Conservation (phyloP, 768 basidiomycete genomes). For the Calocybe cyanea region DNA sequence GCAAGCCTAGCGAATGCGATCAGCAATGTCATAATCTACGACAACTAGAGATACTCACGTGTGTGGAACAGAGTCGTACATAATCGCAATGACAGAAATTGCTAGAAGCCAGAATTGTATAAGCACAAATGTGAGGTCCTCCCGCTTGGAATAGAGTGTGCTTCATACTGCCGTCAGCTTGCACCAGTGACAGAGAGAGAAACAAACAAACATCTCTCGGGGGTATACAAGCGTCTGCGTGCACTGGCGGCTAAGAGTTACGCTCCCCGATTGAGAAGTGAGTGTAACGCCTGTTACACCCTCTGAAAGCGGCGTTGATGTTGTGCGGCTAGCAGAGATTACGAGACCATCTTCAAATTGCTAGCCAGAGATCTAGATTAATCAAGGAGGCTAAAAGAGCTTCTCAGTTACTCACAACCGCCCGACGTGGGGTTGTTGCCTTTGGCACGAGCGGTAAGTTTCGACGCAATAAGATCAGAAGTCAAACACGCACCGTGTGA, state of each 20-base stretch:
- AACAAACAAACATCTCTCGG: conserved; percentile 35
- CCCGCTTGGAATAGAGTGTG: conserved; percentile 38
- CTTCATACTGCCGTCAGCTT: conserved; percentile 20
- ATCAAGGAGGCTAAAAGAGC: background rate
- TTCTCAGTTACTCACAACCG: background rate
- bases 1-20: conserved; percentile 34
- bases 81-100: conserved; percentile 45
- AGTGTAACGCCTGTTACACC: conserved; percentile 25
- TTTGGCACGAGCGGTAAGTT: background rate
- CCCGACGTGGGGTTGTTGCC: background rate
- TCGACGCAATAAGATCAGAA: too few relatives aligned
- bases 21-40: background rate
- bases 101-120: conserved; percentile 54
- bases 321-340: background rate
- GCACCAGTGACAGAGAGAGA: background rate
- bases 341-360: background rate
- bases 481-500: conserved; percentile 6
- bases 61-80: conserved; percentile 52
- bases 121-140: conserved; percentile 43
- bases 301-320: background rate
- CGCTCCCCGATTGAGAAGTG: conserved; percentile 9
- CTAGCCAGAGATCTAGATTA: background rate
- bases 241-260: conserved; percentile 35
- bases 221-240: conserved; percentile 42
- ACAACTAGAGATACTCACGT: conserved; percentile 26